Conservation (phyloP, 2,329 filamentous ascomycete genomes). For the Colletotrichum lini region DNA sequence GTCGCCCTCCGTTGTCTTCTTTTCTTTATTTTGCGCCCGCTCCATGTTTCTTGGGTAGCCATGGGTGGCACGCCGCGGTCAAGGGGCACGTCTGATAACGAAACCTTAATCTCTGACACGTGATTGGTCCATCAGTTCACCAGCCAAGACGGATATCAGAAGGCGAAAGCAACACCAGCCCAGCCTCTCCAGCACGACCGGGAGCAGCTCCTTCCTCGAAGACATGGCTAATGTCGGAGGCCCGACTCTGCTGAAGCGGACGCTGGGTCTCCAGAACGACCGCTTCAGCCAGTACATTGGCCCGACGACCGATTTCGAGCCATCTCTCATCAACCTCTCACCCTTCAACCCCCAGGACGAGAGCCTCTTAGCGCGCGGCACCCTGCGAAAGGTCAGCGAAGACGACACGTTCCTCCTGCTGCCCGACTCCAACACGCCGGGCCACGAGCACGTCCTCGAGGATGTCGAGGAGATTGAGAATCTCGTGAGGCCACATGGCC, state of each 20-base stretch:
- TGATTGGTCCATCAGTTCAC: slow-evolving; percentile 69
- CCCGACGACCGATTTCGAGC: slow-evolving; percentile 86
- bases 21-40: slow-evolving; percentile 33
- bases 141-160: slow-evolving; percentile 68
- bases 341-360: slow-evolving; percentile 87
- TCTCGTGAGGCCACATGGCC: slow-evolving; percentile 83
- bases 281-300: slow-evolving; percentile 89
- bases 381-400: slow-evolving; percentile 82
- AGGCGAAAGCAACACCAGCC: slow-evolving; percentile 68
- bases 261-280: slow-evolving; percentile 82
- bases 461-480: slow-evolving; percentile 82
- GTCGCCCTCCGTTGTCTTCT: slow-evolving; percentile 22
- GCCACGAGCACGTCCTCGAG: slow-evolving; percentile 78
- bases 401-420: slow-evolving; percentile 86
- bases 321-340: slow-evolving; percentile 85
- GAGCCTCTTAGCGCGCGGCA: slow-evolving; percentile 78
- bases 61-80: slow-evolving; percentile 28
- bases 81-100: slow-evolving; percentile 37
- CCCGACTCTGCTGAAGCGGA: slow-evolving; percentile 76
- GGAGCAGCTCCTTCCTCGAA: slow-evolving; percentile 75
- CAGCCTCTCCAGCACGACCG: slow-evolving; percentile 73
- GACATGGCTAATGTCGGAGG: slow-evolving; percentile 80
- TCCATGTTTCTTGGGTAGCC: slow-evolving; percentile 28
- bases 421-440: slow-evolving; percentile 80
- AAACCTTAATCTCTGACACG: slow-evolving; percentile 58